Base-by-base conservation (phyloP, 1,284 basidiomycete species). In the Puccinia coronata region DNA sequence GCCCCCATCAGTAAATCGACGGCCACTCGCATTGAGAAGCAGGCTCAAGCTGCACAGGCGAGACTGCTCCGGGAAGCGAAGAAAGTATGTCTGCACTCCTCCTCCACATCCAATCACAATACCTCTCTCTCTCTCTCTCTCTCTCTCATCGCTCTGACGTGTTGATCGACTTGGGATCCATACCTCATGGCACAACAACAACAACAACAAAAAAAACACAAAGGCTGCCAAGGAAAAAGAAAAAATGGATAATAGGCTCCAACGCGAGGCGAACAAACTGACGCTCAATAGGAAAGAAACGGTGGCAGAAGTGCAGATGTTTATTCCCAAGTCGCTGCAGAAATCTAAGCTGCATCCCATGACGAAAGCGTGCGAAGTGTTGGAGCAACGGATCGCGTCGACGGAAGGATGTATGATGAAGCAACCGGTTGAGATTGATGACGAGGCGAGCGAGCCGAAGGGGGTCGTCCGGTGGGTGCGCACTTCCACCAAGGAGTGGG, bases 191-290 rank as follows among this genome's bases (percentile, higher is more conserved):
- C n/a, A n/a, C n/a, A n/a, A n/a, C n/a, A n/a, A n/a, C n/a, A n/a
- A n/a, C n/a, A n/a, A n/a, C n/a, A n/a, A n/a, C n/a, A n/a, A n/a
- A n/a, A n/a, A n/a, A n/a, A n/a, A n/a, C n/a, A n/a, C n/a, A 9
- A 36, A 78, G 75, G 63, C 63, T 28, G 61, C 75, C 16, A 78
- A 78, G 49, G 75, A 53, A 20, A 31, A 65, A 39, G 75, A 78
- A 55, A 78, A 67, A 20, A 3, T 6, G 34, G 31, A 78, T 3
- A 53, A 65, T 53, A 31, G 53, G 14, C 63, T 67, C 23, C n/a
- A 59, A 31, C 31, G 63, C 53, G 75, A 65, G 16, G 75, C 53
- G 14, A 78, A 78, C 39, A 78, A 78, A 55, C 28, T 78, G 9
- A 53, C 71, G 41, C 34, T 78, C 9, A 67, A 53, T 14, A 25